Base-by-base conservation (phyloP, 441 rosid species). In the Erodium texanum region DNA sequence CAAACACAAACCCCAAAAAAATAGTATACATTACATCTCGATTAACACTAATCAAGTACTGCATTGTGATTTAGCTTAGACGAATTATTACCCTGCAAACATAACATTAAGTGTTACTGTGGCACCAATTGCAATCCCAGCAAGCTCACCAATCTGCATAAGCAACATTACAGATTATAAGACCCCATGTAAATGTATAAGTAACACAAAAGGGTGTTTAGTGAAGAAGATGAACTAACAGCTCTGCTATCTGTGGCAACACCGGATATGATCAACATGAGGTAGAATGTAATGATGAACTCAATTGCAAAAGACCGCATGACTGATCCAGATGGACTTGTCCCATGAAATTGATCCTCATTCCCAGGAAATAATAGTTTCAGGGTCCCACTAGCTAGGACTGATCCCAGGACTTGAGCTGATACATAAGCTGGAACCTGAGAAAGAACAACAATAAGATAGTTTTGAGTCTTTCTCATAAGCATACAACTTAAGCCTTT, bases 231-330 rank as follows among this genome's bases (percentile, higher is more conserved):
- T 20, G 10, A 15, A 80, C 90, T 79, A 69, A 90, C 97, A 62
- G 97, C 98, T 84, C 98, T 79, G 71, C 81, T 90, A 24, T 93
- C 98, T 0, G 98, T 93, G 41, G 96, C 91, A 3, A 89, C 97
- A 1, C 98, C 98, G 0, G 94, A 87, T 5, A 90, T 79, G 32
- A 93, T 24, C 54, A 93, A 89, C 98, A 93, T 87, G 68, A 93
- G 90, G 81, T 86, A 93, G 81, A 90, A 90, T 18, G 98, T 93
- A 75, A 86, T 87, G 71, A 93, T 88, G 82, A 89, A 93, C 84
- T 93, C 98, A 2, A 93, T 69, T 20, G 82, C 89, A 56, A 86
- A 89, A 9, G 96, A 82, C 70, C 90, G 98, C 59, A 82, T 7
- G 45, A 86, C 19, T 0, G 96, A 72, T 1, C 97, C 98, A 0